Evolutionary conservation across 2,329 filamentous ascomycete species (phyloP).

Genomic region (Grosmannia clavigera): DNA sequence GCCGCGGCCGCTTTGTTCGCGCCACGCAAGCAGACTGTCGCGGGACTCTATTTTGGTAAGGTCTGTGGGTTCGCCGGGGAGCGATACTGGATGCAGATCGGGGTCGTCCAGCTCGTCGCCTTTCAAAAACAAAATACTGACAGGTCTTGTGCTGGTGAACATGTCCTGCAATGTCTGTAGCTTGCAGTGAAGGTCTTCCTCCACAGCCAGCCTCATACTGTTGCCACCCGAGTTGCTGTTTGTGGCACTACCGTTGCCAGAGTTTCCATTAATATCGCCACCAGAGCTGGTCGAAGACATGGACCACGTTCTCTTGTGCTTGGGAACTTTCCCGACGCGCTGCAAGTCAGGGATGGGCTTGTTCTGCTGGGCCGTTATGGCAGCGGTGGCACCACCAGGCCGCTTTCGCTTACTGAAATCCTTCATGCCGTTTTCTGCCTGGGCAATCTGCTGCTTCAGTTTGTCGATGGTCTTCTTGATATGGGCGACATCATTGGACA

Average conservation of each 20-base stretch:
- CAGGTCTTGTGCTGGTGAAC: slow-evolving; percentile 72
- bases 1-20: slow-evolving; percentile 38
- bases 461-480: slow-evolving; percentile 97
- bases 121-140: slow-evolving; percentile 65
- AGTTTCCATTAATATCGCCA: slow-evolving; percentile 22
- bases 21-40: slow-evolving; percentile 34
- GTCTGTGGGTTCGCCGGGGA: slow-evolving; percentile 55
- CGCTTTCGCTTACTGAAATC: slow-evolving; percentile 55
- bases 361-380: slow-evolving; percentile 14
- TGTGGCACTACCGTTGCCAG: not conserved
- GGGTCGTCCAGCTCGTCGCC: slow-evolving; percentile 71
- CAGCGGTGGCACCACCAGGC: slow-evolving; percentile 26
- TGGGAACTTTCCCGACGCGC: slow-evolving; percentile 69
- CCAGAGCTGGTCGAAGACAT: slow-evolving; percentile 68
- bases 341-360: slow-evolving; percentile 24
- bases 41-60: slow-evolving; percentile 39
- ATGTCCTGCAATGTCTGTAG: slow-evolving; percentile 71
- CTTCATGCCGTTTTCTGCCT: slow-evolving; percentile 57
- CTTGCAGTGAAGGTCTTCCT: slow-evolving; percentile 70
- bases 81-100: slow-evolving; percentile 62
- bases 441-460: slow-evolving; percentile 81
- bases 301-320: slow-evolving; percentile 92
- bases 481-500: slow-evolving; percentile 88
- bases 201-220: slow-evolving; percentile 36
- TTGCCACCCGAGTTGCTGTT: not conserved